Evolutionary conservation across 805 yeast genomes (phyloP).

Genomic region (Cyberlindnera misumaiensis): DNA sequence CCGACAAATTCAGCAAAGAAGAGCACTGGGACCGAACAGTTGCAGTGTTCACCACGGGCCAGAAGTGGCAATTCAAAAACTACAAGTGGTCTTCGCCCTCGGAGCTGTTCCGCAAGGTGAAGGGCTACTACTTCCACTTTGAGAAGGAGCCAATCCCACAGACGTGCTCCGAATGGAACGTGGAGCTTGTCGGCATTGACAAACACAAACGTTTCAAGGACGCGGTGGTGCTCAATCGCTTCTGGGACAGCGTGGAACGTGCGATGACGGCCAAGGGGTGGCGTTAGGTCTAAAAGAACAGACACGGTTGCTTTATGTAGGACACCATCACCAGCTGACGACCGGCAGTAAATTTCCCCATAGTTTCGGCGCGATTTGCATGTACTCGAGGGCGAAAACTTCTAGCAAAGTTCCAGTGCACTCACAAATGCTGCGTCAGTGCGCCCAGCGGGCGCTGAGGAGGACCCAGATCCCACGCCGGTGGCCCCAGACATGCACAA

Average conservation of each 20-base stretch:
- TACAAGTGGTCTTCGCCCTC: constrained; percentile 82
- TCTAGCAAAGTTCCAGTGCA: too few relatives aligned
- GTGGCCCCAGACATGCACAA: too few relatives aligned
- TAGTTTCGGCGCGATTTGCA: too few relatives aligned
- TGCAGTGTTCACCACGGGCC: constrained; percentile 95
- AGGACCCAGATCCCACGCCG: neutral
- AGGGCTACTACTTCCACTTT: constrained; percentile 75
- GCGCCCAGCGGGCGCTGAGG: neutral
- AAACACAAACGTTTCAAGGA: constrained; percentile 82
- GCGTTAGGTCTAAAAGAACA: neutral
- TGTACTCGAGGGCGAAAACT: too few relatives aligned
- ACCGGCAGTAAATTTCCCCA: too few relatives aligned
- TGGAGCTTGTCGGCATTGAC: constrained; percentile 69
- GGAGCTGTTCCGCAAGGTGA: constrained; percentile 69
- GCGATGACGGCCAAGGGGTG: constrained; percentile 61
- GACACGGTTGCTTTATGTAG: too few relatives aligned
- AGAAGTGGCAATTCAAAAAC: constrained; percentile 90
- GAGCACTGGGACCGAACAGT: constrained; percentile 98
- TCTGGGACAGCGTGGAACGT: constrained; percentile 82
- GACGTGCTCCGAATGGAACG: constrained; percentile 82
- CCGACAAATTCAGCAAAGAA: constrained; percentile 81
- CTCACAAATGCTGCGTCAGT: constrained; percentile 1
- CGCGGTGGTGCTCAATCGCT: constrained; percentile 72
- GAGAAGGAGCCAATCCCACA: constrained; percentile 76
- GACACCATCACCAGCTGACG: too few relatives aligned